phyloP scores from a whole-genome alignment of 331 rosid species.

The Erythrophleum ivorense region DNA sequence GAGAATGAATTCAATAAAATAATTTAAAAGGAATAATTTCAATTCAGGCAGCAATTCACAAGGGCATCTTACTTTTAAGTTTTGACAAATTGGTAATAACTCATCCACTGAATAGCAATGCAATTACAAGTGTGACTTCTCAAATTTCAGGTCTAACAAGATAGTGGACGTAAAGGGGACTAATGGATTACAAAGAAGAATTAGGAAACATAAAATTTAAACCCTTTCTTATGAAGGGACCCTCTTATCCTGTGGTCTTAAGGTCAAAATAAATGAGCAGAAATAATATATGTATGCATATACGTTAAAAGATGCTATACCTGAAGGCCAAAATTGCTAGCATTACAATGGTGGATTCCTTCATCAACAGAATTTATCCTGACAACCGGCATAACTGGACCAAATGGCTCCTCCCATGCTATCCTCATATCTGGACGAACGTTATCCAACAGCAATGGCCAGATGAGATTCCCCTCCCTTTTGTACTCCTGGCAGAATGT shows the following conservation, averaged over 20 bases:
- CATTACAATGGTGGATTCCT: constrained; percentile 90
- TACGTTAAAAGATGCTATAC: constrained; percentile 37
- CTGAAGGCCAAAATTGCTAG: constrained; percentile 92
- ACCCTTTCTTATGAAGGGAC: background rate
- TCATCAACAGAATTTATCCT: constrained; percentile 74
- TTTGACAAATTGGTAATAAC: background rate
- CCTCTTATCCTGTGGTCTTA: background rate
- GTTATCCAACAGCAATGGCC: constrained; percentile 82
- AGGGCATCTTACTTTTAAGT: background rate
- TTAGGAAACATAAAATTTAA: background rate
- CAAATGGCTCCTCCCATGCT: constrained; percentile 94
- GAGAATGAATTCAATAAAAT: background rate
- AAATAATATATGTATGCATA: background rate
- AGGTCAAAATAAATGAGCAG: background rate
- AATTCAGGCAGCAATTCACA: background rate
- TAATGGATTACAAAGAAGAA: background rate
- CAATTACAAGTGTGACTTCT: background rate
- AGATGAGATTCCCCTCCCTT: constrained; percentile 83
- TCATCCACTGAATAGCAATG: background rate
- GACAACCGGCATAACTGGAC: constrained; percentile 80
- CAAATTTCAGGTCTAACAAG: background rate
- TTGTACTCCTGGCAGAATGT: constrained; percentile 82
- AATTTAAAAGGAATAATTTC: background rate
- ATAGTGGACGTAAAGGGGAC: background rate
- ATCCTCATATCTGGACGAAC: constrained; percentile 90